Conservation (phyloP, 1,284 basidiomycete species). For the Sporisorium sorghi region DNA sequence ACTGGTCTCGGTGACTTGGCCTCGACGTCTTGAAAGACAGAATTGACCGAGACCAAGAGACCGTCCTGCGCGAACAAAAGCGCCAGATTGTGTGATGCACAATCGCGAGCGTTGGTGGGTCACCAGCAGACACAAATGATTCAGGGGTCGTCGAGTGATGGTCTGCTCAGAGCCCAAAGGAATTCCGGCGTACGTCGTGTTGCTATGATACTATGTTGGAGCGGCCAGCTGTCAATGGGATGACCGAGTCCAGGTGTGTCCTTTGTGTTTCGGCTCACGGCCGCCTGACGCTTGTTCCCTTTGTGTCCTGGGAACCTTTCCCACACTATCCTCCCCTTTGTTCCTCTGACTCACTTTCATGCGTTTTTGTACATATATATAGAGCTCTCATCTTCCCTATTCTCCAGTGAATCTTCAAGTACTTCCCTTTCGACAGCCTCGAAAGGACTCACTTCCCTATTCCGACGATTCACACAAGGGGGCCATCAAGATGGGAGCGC, state of each 20-base stretch:
- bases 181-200: background rate
- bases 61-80: background rate
- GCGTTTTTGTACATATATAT: too few species aligned
- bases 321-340: too few species aligned
- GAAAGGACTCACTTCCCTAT: too few species aligned
- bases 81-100: background rate
- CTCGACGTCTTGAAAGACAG: background rate
- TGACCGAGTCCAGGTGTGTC: too few species aligned
- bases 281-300: too few species aligned
- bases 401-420: too few species aligned
- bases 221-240: background rate
- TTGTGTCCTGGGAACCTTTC: too few species aligned
- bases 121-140: background rate
- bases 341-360: too few species aligned
- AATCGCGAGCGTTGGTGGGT: constrained; percentile 1
- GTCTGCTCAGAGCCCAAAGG: background rate
- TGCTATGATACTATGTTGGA: background rate
- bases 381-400: too few species aligned
- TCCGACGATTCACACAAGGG: background rate
- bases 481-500: background rate
- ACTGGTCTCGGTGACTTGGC: background rate
- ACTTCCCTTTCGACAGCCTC: too few species aligned
- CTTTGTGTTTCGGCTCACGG: too few species aligned
- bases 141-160: background rate
- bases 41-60: background rate